Evolutionary conservation across 768 basidiomycete genomes (phyloP), one percentile per base, ranked within the genome.

Genomic region (Galerina sulciceps): DNA sequence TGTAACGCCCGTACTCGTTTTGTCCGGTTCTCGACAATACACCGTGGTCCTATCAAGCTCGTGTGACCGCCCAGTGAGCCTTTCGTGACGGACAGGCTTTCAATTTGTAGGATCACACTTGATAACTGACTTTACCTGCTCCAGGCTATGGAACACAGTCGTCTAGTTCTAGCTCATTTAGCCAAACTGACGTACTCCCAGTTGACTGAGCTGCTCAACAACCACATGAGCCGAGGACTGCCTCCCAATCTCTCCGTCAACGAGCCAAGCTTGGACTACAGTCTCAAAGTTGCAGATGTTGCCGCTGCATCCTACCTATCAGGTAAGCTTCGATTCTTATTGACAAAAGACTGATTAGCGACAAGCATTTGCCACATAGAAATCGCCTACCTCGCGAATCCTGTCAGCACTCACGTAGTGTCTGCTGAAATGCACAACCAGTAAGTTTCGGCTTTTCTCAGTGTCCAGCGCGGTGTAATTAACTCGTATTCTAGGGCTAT

Each of bases 351-450:
- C 9, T 26, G 18, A 8, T 3, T 41, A 11, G 22, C 20, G 13
- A 36, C 10, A 17, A 14, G 14, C 6, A 6, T 22, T 26, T 31
- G 6, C n/a, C 43, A 3, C 22, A 5, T 18, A 55, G 53, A 58
- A 45, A 44, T 58, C 15, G 57, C 44, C 8, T 58, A 51, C 18
- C 57, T 58, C 36, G 57, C 57, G 10, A 52, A 50, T 20, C 57
- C 57, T 10, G 57, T 58, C 35, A 47, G 36, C 26, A 58, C 57
- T 35, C 57, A 58, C 18, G 46, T 58, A 15, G 44, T 47, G 35
- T 58, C 57, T 36, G 57, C 57, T 20, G 57, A 58, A 18, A 58
- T 58, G 48, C 57, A 58, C 34, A 58, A 58, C 26, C 57, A 58
- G 48, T 48, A 1, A 49, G 48, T 15, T 10, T 10, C 13, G 6